Percentiles rank a stretch among this genome's conserved stretches.
Conservation (phyloP, 495 filamentous ascomycete genomes). For the Elaphomyces granulatus region DNA sequence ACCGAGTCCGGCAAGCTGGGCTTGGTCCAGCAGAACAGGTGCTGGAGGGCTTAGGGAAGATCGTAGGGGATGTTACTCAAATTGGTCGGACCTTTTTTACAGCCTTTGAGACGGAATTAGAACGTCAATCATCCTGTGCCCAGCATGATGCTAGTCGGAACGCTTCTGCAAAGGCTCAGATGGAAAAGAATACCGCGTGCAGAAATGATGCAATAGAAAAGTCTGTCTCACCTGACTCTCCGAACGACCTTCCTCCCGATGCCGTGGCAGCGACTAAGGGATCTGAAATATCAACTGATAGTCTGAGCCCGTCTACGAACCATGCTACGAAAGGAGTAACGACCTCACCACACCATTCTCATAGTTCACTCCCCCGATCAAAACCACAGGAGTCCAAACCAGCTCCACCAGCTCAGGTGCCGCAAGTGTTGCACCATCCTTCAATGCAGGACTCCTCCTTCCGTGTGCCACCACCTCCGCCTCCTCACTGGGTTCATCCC, state of each 20-base stretch:
- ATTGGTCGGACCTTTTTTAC: slow-evolving; percentile 28
- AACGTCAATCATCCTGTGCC: slow-evolving; percentile 7
- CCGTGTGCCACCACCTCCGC: slow-evolving; percentile 1
- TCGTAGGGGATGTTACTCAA: slow-evolving; percentile 34
- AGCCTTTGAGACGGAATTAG: slow-evolving; percentile 28
- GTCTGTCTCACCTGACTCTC: too few relatives aligned
- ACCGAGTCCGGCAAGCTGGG: slow-evolving; percentile 23
- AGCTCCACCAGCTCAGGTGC: too few relatives aligned
- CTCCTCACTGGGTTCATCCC: slow-evolving; percentile 8
- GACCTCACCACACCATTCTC: neutral
- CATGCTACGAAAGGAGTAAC: too few relatives aligned
- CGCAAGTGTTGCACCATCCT: too few relatives aligned
- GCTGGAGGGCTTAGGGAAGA: slow-evolving; percentile 25
- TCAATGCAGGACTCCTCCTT: too few relatives aligned
- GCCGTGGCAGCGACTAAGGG: too few relatives aligned
- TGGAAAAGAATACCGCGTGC: too few relatives aligned
- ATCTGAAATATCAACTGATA: too few relatives aligned
- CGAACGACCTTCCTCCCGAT: too few relatives aligned
- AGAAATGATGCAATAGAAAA: too few relatives aligned
- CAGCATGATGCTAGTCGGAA: neutral
- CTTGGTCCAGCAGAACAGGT: slow-evolving; percentile 28
- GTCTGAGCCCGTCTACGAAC: too few relatives aligned
- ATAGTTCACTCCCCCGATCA: neutral
- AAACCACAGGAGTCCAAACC: slow-evolving; percentile 1
- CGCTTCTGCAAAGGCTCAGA: neutral